A percentile compares a stretch with the other conserved stretches of the same genome.
Evolutionary conservation across 1,284 basidiomycete genomes (phyloP).

Genomic region (Hemileia vastatrix): DNA sequence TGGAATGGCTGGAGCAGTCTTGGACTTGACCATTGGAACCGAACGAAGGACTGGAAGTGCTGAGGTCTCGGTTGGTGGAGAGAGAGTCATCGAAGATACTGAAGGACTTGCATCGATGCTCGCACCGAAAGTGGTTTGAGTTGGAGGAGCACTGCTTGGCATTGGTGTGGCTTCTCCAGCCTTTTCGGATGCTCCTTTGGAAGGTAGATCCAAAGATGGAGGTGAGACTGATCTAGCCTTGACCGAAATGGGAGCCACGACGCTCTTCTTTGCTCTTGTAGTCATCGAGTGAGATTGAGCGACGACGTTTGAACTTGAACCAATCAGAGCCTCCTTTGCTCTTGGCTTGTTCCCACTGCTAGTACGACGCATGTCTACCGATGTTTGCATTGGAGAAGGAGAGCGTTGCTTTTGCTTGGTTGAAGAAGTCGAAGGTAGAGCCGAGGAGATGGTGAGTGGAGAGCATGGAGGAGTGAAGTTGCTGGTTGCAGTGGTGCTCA

Average conservation of each 20-base stretch:
- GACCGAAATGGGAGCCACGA: not conserved
- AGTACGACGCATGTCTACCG: not conserved
- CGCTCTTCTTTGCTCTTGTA: not conserved
- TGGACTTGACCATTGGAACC: not conserved
- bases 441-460: not conserved
- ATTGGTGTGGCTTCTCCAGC: not conserved
- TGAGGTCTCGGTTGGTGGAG: slow-evolving; percentile 15
- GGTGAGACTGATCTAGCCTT: not conserved
- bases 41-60: slow-evolving; percentile 2
- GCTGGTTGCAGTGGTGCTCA: not conserved
- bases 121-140: slow-evolving; percentile 1
- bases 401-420: not conserved
- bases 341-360: not conserved
- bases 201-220: not conserved
- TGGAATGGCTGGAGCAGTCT: not conserved
- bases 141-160: not conserved
- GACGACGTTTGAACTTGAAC: not conserved
- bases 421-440: not conserved
- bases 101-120: slow-evolving; percentile 10
- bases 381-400: not conserved
- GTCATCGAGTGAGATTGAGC: not conserved
- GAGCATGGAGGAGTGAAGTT: not conserved
- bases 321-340: not conserved
- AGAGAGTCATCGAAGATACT: slow-evolving; percentile 3
- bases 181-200: not conserved